phyloP scores from a whole-genome alignment of 2,329 filamentous ascomycete genomes.

The Talaromyces marneffei region DNA sequence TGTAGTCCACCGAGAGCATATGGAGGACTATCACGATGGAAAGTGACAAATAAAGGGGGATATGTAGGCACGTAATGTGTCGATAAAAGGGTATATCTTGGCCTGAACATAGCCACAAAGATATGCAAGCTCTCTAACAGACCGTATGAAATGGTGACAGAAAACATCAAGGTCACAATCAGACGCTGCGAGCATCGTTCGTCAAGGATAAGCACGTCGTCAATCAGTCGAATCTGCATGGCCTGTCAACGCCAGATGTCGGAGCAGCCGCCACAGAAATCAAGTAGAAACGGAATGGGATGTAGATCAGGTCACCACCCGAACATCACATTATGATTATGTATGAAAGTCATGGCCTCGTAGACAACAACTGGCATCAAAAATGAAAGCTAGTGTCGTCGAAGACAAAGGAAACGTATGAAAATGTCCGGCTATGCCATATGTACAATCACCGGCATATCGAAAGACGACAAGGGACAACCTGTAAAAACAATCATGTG shows the following conservation, averaged over 20 bases:
- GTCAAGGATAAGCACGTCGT: constrained; percentile 6
- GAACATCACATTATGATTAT: constrained; percentile 9
- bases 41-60: neutral
- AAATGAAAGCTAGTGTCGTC: neutral
- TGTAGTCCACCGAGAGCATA: neutral
- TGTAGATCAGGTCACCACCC: neutral
- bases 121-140: constrained; percentile 5
- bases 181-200: neutral
- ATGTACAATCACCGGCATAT: constrained; percentile 14
- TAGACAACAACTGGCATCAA: constrained; percentile 10
- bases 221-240: neutral
- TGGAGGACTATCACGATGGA: neutral
- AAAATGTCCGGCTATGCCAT: constrained; percentile 6
- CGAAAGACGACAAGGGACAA: neutral
- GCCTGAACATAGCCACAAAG: constrained; percentile 4
- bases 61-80: constrained; percentile 10
- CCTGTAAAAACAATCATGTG: constrained; percentile 1
- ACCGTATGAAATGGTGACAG: neutral
- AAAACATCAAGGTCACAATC: neutral
- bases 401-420: constrained; percentile 11
- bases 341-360: constrained; percentile 15
- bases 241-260: neutral
- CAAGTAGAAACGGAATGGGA: neutral
- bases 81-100: constrained; percentile 14
- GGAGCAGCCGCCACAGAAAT: neutral